Conservation (phyloP, 2,329 filamentous ascomycete genomes). For the Aspergillus clavatus region DNA sequence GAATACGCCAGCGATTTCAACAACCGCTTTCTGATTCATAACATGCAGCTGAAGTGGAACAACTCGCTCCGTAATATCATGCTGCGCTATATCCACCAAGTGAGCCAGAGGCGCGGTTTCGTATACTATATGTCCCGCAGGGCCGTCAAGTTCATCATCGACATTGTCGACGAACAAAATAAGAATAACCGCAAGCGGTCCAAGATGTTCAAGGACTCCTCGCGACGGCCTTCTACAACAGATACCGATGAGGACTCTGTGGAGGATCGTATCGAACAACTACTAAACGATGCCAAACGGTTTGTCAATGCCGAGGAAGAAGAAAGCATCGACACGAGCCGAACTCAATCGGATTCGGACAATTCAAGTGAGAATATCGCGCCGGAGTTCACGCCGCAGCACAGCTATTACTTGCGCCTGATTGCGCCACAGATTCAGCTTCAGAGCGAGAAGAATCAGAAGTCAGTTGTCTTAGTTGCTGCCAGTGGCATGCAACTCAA, state of each 20-base stretch:
- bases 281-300: constrained; percentile 76
- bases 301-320: constrained; percentile 70
- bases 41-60: constrained; percentile 97
- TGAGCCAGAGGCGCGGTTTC: constrained; percentile 90
- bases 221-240: constrained; percentile 24
- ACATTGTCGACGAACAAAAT: constrained; percentile 91
- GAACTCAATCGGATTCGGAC: constrained; percentile 30
- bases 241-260: constrained; percentile 62
- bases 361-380: constrained; percentile 71
- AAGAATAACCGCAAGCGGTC: constrained; percentile 57
- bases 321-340: constrained; percentile 33
- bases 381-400: constrained; percentile 82
- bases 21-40: constrained; percentile 97
- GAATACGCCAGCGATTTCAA: constrained; percentile 94
- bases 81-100: constrained; percentile 93
- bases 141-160: constrained; percentile 95
- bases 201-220: constrained; percentile 28
- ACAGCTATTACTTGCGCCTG: constrained; percentile 88
- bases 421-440: constrained; percentile 97
- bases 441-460: constrained; percentile 96
- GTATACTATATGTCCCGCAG: constrained; percentile 95
- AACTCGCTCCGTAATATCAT: constrained; percentile 94
- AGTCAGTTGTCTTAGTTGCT: constrained; percentile 92
- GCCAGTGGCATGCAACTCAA: constrained; percentile 98
- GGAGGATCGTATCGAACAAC: constrained; percentile 78